phyloP scores from a whole-genome alignment of 306 rosid species.

The Gynostemma pentaphyllum region DNA sequence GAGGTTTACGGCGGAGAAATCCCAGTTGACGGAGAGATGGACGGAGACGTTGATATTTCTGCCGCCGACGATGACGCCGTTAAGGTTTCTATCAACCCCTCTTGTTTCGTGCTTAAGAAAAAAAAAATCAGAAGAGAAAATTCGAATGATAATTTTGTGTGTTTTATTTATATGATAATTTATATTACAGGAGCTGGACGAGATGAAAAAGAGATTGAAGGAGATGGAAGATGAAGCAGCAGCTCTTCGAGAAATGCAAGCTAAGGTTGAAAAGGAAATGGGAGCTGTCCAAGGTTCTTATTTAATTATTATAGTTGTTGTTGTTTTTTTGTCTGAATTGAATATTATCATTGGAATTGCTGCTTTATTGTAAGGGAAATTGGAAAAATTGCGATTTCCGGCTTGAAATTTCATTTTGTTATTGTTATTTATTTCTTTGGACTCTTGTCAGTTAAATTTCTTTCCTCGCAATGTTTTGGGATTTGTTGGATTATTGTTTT shows the following conservation, averaged over 20 bases:
- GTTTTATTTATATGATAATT: not conserved
- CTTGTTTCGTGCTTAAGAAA: not conserved
- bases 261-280: conserved; percentile 95
- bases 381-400: not conserved
- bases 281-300: conserved; percentile 83
- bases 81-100: conserved; percentile 30
- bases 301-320: not conserved
- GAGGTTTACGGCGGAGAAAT: conserved; percentile 96
- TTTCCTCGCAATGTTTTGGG: not conserved
- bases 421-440: not conserved
- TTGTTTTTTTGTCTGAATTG: not conserved
- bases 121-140: not conserved
- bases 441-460: not conserved
- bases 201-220: conserved; percentile 88
- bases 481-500: no score
- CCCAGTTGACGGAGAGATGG: conserved; percentile 74
- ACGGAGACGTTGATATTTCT: conserved; percentile 63
- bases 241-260: conserved; percentile 94
- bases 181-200: conserved; percentile 53
- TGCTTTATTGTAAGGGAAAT: not conserved
- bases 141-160: not conserved
- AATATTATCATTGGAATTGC: not conserved
- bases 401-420: not conserved
- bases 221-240: conserved; percentile 99
- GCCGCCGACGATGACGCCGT: conserved; percentile 65